phyloP scores from a whole-genome alignment of 331 rosid species.

The Acacia pycnantha region DNA sequence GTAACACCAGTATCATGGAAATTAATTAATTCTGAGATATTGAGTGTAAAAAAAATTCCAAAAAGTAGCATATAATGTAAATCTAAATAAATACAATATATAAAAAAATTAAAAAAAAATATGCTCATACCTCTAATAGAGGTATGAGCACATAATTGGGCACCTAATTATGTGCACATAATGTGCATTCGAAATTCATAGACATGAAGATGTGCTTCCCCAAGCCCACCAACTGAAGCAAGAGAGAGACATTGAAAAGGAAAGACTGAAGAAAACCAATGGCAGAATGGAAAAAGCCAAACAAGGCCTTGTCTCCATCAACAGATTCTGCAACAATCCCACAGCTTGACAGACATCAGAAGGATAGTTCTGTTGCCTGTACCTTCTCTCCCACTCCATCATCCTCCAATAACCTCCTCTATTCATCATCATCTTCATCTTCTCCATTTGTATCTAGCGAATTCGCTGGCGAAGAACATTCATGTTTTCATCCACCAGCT shows the following conservation, averaged over 20 bases:
- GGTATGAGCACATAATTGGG: too few relatives aligned
- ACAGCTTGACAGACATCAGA: neutral
- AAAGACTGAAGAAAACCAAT: neutral
- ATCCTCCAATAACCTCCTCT: neutral
- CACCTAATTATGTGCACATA: too few relatives aligned
- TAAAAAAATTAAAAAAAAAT: too few relatives aligned
- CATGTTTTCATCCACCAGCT: neutral
- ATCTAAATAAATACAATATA: too few relatives aligned
- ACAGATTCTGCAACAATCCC: neutral
- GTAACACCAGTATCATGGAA: too few relatives aligned
- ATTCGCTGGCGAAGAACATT: neutral
- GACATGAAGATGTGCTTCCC: neutral
- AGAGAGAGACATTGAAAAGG: neutral
- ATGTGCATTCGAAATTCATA: too few relatives aligned
- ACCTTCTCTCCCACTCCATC: neutral
- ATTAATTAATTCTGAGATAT: too few relatives aligned
- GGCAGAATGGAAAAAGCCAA: neutral
- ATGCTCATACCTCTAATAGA: too few relatives aligned
- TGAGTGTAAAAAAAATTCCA: too few relatives aligned
- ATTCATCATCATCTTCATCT: neutral
- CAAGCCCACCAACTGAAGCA: neutral
- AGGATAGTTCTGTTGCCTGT: neutral
- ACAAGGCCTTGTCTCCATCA: neutral
- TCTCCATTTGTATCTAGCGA: neutral
- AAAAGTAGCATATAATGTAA: too few relatives aligned